Percentiles rank a stretch among this genome's conserved stretches.
These are phyloP conservation scores for Citrus maxima DNA, from an alignment of 345 rosid species.

Conservation along the genomic window DNA sequence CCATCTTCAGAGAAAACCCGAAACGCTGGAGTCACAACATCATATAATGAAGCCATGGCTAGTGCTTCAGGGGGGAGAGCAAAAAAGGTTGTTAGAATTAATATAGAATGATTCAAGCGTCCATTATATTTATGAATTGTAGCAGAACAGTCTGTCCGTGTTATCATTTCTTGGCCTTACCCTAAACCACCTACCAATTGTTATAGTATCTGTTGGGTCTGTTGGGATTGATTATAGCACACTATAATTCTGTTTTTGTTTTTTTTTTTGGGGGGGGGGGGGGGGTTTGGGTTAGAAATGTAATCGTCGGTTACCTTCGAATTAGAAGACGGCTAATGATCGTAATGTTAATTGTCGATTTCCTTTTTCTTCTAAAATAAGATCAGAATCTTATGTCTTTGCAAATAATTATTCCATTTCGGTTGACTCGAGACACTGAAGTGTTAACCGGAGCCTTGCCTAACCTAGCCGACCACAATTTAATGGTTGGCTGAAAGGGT, in stretches of 20 bases:
- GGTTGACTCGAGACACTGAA: neutral
- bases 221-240: neutral
- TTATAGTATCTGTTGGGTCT: neutral
- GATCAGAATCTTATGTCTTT: neutral
- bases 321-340: neutral
- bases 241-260: too few relatives aligned
- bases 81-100: slow-evolving; percentile 71
- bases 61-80: slow-evolving; percentile 21
- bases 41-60: slow-evolving; percentile 8
- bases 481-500: too few relatives aligned
- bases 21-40: slow-evolving; percentile 5
- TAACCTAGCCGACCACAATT: too few relatives aligned
- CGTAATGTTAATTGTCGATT: neutral
- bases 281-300: neutral
- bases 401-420: neutral
- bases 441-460: too few relatives aligned
- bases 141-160: too few relatives aligned
- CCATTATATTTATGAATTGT: too few relatives aligned
- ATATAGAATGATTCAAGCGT: slow-evolving; percentile 48
- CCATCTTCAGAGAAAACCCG: slow-evolving; percentile 23
- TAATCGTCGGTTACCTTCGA: neutral
- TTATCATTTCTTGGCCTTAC: neutral
- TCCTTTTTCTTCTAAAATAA: neutral
- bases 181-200: too few relatives aligned
- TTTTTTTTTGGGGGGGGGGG: too few relatives aligned